Conservation (phyloP, 805 yeast genomes). For the Osmozyma mogii region DNA sequence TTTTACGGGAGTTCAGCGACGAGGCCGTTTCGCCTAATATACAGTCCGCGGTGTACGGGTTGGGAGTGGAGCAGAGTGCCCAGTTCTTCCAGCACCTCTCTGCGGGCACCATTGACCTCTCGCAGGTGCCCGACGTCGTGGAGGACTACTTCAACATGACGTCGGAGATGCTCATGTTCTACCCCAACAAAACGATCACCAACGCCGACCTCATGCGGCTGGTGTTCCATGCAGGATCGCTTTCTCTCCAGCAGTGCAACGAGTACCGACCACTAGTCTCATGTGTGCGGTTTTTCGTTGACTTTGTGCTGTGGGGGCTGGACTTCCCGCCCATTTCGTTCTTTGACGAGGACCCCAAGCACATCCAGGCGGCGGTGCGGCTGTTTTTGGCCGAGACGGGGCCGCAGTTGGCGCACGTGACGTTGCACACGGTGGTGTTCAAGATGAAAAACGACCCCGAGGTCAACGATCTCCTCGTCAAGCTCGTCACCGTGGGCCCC, state of each 20-base stretch:
- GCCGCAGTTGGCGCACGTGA: slow-evolving; percentile 40
- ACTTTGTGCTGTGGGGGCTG: slow-evolving; percentile 78
- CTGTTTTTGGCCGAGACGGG: slow-evolving; percentile 44
- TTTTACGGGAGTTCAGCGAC: slow-evolving; percentile 67
- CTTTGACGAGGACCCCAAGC: slow-evolving; percentile 31
- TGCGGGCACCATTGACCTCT: slow-evolving; percentile 19
- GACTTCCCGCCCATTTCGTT: slow-evolving; percentile 73
- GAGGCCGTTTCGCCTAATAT: slow-evolving; percentile 39
- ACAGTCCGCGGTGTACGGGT: slow-evolving; percentile 60
- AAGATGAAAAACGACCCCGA: slow-evolving; percentile 69
- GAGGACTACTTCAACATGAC: slow-evolving; percentile 85
- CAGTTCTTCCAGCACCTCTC: slow-evolving; percentile 45
- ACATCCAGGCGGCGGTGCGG: slow-evolving; percentile 47
- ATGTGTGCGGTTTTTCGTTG: slow-evolving; percentile 71
- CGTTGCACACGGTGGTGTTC: slow-evolving; percentile 62
- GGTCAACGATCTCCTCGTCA: slow-evolving; percentile 65
- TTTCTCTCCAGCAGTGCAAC: slow-evolving; percentile 42
- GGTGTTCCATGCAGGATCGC: slow-evolving; percentile 51
- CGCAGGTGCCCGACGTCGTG: slow-evolving; percentile 54
- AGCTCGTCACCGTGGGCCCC: slow-evolving; percentile 47
- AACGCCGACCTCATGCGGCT: slow-evolving; percentile 41
- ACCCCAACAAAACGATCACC: slow-evolving; percentile 45
- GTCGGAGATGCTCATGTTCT: slow-evolving; percentile 69
- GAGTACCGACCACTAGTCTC: slow-evolving; percentile 67
- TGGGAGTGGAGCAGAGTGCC: slow-evolving; percentile 58